These are phyloP conservation scores for Neurospora tetrasperma DNA, from an alignment of 495 filamentous ascomycete species.

Conservation along the genomic window DNA sequence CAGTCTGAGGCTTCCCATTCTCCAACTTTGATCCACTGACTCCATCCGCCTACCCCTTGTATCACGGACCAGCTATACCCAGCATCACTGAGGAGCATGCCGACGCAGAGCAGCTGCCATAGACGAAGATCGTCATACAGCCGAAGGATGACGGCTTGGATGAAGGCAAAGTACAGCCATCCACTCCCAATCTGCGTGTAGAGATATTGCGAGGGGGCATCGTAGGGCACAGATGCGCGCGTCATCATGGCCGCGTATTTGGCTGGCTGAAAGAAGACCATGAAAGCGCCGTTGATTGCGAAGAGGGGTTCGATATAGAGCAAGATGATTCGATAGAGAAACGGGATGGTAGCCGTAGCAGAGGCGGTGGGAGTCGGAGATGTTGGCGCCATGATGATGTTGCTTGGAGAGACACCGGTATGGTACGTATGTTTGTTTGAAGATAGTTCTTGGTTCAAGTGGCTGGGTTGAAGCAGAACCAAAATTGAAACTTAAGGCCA, in stretches of 20 bases:
- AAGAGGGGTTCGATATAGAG: slow-evolving; percentile 48
- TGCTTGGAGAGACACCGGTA: background rate
- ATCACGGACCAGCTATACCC: slow-evolving; percentile 8
- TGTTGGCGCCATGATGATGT: background rate
- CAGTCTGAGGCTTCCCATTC: slow-evolving; percentile 15
- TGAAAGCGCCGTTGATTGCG: slow-evolving; percentile 15
- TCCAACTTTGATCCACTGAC: slow-evolving; percentile 1
- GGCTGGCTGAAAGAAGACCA: slow-evolving; percentile 34
- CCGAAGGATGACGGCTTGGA: slow-evolving; percentile 47
- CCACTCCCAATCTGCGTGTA: slow-evolving; percentile 40
- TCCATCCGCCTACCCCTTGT: slow-evolving; percentile 23
- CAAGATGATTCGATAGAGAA: slow-evolving; percentile 41
- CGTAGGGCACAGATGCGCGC: slow-evolving; percentile 7
- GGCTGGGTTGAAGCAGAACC: background rate
- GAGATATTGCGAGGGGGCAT: slow-evolving; percentile 14
- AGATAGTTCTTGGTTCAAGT: slow-evolving; percentile 1
- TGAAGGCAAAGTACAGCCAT: slow-evolving; percentile 46
- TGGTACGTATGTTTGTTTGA: background rate
- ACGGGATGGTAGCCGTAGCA: slow-evolving; percentile 16
- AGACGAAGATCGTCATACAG: slow-evolving; percentile 39
- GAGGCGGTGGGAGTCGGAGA: background rate
- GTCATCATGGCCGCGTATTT: slow-evolving; percentile 22
- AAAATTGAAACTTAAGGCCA: background rate
- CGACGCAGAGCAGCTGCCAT: slow-evolving; percentile 33
- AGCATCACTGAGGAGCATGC: slow-evolving; percentile 21